Conservation (phyloP, 2,329 filamentous ascomycete species). For the Paracamarosporium sp. region DNA sequence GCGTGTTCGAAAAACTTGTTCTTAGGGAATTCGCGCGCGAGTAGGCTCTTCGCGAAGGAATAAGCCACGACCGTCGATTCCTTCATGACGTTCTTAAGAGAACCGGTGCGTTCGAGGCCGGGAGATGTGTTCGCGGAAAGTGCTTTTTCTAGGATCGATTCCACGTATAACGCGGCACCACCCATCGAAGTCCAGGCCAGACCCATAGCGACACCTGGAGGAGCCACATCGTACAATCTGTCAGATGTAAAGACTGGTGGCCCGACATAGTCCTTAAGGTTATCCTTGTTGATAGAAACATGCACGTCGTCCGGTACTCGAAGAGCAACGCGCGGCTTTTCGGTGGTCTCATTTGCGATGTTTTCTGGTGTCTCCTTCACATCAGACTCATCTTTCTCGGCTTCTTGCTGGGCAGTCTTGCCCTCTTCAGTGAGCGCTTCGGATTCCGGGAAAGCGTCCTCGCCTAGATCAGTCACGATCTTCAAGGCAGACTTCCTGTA, state of each 20-base stretch:
- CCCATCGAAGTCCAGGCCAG: slow-evolving; percentile 98
- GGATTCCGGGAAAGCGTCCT: slow-evolving; percentile 80
- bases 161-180: slow-evolving; percentile 94
- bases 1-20: slow-evolving; percentile 98
- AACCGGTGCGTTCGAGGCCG: slow-evolving; percentile 88
- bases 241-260: slow-evolving; percentile 96
- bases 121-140: slow-evolving; percentile 77
- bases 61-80: slow-evolving; percentile 95
- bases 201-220: slow-evolving; percentile 95
- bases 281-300: slow-evolving; percentile 84
- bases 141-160: slow-evolving; percentile 89
- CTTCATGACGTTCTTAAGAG: slow-evolving; percentile 97
- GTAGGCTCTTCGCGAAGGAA: slow-evolving; percentile 88
- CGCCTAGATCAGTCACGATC: slow-evolving; percentile 93
- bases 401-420: slow-evolving; percentile 76
- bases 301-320: slow-evolving; percentile 87
- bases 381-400: slow-evolving; percentile 69
- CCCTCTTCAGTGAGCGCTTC: slow-evolving; percentile 85
- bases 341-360: slow-evolving; percentile 66
- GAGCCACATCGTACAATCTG: slow-evolving; percentile 90
- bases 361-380: slow-evolving; percentile 66
- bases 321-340: slow-evolving; percentile 75
- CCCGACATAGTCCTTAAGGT: slow-evolving; percentile 95
- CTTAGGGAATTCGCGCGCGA: slow-evolving; percentile 83
- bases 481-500: slow-evolving; percentile 97